Percentiles rank a stretch among this genome's conserved stretches.
Evolutionary conservation across 2,329 filamentous ascomycete species (phyloP).

Genomic region (Akanthomyces lecanii): DNA sequence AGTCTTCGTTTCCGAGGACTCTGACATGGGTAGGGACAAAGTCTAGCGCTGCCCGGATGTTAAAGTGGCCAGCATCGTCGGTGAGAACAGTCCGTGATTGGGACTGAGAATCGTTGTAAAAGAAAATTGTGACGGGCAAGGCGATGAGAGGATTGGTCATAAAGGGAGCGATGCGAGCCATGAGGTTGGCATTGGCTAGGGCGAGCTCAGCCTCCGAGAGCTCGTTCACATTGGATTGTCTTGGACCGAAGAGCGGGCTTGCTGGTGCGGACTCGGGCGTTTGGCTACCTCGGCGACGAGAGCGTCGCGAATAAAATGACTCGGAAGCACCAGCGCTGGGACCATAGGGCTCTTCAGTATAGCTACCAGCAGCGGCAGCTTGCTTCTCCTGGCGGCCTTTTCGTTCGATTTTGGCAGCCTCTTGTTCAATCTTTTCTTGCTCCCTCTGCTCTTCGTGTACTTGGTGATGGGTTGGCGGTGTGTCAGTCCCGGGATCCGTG

Average conservation of each 20-base stretch:
- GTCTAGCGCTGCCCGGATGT: constrained; percentile 71
- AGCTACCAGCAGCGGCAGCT: constrained; percentile 65
- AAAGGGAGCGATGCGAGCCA: constrained; percentile 84
- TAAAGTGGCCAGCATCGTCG: constrained; percentile 86
- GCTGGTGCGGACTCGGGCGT: constrained; percentile 38
- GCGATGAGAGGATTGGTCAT: constrained; percentile 77
- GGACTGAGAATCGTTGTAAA: constrained; percentile 82
- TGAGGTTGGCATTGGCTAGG: constrained; percentile 78
- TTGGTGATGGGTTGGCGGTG: constrained; percentile 25
- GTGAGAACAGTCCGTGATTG: constrained; percentile 82
- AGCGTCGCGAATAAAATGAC: constrained; percentile 27
- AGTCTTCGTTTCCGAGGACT: constrained; percentile 77
- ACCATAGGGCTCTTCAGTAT: constrained; percentile 61
- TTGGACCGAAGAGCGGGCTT: constrained; percentile 40
- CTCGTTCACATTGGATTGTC: constrained; percentile 43
- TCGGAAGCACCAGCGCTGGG: constrained; percentile 34
- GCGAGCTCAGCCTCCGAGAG: constrained; percentile 73
- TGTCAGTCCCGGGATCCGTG: constrained; percentile 21
- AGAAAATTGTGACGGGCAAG: constrained; percentile 83
- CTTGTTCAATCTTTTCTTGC: constrained; percentile 63
- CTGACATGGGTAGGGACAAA: constrained; percentile 89
- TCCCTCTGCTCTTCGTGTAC: constrained; percentile 46
- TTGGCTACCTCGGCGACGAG: constrained; percentile 29
- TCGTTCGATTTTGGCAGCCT: constrained; percentile 73
- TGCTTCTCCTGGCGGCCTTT: constrained; percentile 68